These are phyloP conservation scores for Sarocladium brachiariae DNA, from an alignment of 2,329 filamentous ascomycete genomes.

Conservation along the genomic window DNA sequence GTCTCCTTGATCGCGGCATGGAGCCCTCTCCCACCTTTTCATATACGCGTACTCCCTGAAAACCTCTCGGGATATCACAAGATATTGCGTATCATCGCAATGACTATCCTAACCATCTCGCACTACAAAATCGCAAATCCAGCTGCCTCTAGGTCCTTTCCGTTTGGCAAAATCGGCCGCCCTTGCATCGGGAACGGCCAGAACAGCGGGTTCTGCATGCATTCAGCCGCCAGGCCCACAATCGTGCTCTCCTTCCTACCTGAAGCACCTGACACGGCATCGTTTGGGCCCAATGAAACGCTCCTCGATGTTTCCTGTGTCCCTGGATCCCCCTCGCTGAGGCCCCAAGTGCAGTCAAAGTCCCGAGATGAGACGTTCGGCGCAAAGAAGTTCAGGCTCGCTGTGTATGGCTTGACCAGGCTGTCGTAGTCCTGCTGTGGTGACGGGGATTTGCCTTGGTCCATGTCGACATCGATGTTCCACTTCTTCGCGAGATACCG, in stretches of 20 bases:
- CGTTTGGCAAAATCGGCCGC: constrained; percentile 43
- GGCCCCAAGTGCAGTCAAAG: constrained; percentile 41
- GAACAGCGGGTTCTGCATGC: constrained; percentile 47
- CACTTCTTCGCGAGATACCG: constrained; percentile 52
- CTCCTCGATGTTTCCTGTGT: not conserved
- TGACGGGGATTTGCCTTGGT: constrained; percentile 19
- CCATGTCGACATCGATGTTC: constrained; percentile 46
- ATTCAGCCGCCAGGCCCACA: constrained; percentile 22
- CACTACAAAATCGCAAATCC: constrained; percentile 39
- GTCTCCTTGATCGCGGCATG: too few relatives aligned
- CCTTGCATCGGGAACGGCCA: constrained; percentile 58
- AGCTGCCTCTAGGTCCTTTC: constrained; percentile 40
- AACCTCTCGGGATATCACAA: too few relatives aligned
- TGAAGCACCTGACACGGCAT: constrained; percentile 12
- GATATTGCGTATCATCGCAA: too few relatives aligned
- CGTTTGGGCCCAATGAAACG: not conserved
- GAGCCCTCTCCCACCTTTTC: too few relatives aligned
- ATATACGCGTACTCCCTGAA: too few relatives aligned
- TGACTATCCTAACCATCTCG: too few relatives aligned
- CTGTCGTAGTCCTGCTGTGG: constrained; percentile 31
- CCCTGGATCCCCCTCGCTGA: constrained; percentile 11
- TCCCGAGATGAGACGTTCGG: constrained; percentile 43
- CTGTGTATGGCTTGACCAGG: constrained; percentile 39
- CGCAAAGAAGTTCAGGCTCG: constrained; percentile 51
- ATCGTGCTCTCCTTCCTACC: constrained; percentile 10